Base-by-base conservation (phyloP, 2,329 filamentous ascomycete genomes). In the Colletotrichum sp. region DNA sequence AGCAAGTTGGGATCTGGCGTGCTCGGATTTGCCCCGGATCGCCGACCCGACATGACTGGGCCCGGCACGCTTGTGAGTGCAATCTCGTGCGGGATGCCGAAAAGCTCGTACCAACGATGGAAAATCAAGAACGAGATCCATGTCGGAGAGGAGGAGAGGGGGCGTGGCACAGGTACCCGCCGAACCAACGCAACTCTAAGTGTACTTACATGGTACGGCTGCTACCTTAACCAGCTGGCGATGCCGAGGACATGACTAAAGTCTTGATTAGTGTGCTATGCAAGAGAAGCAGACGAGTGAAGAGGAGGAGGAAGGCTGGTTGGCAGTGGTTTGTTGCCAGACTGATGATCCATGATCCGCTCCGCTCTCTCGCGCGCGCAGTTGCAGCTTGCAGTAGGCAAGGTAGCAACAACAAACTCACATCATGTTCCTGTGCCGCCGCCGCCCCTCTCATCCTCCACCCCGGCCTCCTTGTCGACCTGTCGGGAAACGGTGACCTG, bases 1-100 rank as follows among this genome's bases (percentile, higher is more conserved):
- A 55, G 65, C 57, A 63, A 26, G 63, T 12, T 57, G 62, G 39
- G 39, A 64, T 64, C 57, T 44, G 60, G 71, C 57, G 44, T 70
- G 66, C 71, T 74, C 71, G 71, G 71, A 70, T 70, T 74, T 70
- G 71, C 59, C 66, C 71, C 71, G 65, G 71, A 74, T 74, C 65
- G 71, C 66, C 71, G 71, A 74, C 60, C 55, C 34, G 57, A 69
- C 24, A 62, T 49, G 52, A 44, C 67, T 62, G 52, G 52, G 34
- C 34, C 69, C 60, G 65, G 60, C 60, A 32, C 39, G 60, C 69
- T n/a, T 36, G 34, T 4, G n/a, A 44, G 70, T 68, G n/a, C 68
- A 55, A 44, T 64, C 57, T 70, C 21, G 32, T 44, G 32, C 44
- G 66, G 71, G 65, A 70, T 64, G 66, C 59, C 32, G 30, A 59